Evolutionary conservation across 2,329 filamentous ascomycete genomes (phyloP), one percentile per base, ranked within the genome.

Genomic region (Thielaviopsis populi): DNA sequence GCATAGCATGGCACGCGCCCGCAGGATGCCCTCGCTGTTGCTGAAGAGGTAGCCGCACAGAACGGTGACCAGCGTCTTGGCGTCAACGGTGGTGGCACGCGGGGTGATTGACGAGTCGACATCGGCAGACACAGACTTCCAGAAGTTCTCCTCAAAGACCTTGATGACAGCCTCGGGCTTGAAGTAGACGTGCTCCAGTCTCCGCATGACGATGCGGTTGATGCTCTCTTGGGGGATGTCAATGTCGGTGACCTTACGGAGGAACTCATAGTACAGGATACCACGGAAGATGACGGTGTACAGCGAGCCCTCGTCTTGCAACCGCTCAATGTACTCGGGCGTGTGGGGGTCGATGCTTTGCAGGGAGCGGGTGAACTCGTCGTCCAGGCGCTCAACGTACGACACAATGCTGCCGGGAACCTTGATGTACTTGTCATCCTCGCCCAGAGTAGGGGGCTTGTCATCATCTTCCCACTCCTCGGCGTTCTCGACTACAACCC

Each of bases 401-500:
- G 94, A 97, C 56, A 96, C 89, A 67, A 97, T 80, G 78, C 90
- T 96, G 72, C 94, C 95, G 22, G 94, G 89, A 65, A 99, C 83
- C 78, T 88, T 91, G 81, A 96, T 88, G 72, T 92, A 83, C 73
- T 83, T 87, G 74, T 96, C 86, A 67, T 84, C 89, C 24, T 81
- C 75, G 65, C 82, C 83, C 69, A 92, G 79, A 40, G 80, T 80
- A 15, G 94, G 94, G 48, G 85, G 82, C 80, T 96, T 97, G 70
- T 99, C 95, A 69, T 99, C 95, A 71, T 99, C 94, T 69, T 99
- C 94, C 94, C 94, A 97, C 76, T 99, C 94, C 73, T 99, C 94
- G 24, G 90, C 94, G 69, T 83, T 86, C 77, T 99, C 94, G 27
- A 94, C 80, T 59, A 99, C 89, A 61, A 97, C 80, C 72, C 92